Conservation (phyloP, 2,329 filamentous ascomycete species). For the Monilinia laxa region DNA sequence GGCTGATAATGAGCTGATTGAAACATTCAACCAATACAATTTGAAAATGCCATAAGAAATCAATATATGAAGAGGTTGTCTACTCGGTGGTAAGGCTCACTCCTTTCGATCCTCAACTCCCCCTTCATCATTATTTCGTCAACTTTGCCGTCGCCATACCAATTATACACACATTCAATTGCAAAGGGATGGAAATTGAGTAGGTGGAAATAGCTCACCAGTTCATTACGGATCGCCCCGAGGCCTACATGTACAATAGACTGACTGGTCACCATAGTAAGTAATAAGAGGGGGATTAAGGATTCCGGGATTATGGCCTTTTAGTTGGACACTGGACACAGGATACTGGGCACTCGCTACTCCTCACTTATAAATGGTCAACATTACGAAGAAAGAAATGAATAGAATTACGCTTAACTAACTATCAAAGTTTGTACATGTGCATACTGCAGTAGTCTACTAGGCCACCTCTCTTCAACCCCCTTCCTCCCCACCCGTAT, state of each 20-base stretch:
- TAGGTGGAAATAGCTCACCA: conserved; percentile 7
- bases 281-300: conserved; percentile 8
- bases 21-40: conserved; percentile 10
- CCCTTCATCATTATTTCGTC: conserved; percentile 1
- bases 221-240: conserved; percentile 11
- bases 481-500: conserved; percentile 1
- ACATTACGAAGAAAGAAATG: conserved; percentile 19
- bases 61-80: background rate
- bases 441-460: conserved; percentile 12
- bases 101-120: conserved; percentile 15
- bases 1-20: conserved; percentile 18
- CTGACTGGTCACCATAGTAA: background rate
- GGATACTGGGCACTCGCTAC: background rate
- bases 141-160: background rate
- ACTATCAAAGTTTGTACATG: conserved; percentile 5
- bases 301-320: conserved; percentile 13
- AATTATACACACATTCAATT: background rate
- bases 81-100: conserved; percentile 16
- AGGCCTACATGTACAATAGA: background rate
- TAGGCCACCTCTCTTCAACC: conserved; percentile 7
- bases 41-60: background rate
- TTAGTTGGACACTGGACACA: conserved; percentile 5
- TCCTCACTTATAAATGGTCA: conserved; percentile 6
- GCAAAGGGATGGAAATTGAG: conserved; percentile 5
- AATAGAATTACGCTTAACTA: background rate